These are phyloP conservation scores for Blastocystis sp. DNA, from an alignment of 352 stramenopile species.

Conservation along the genomic window DNA sequence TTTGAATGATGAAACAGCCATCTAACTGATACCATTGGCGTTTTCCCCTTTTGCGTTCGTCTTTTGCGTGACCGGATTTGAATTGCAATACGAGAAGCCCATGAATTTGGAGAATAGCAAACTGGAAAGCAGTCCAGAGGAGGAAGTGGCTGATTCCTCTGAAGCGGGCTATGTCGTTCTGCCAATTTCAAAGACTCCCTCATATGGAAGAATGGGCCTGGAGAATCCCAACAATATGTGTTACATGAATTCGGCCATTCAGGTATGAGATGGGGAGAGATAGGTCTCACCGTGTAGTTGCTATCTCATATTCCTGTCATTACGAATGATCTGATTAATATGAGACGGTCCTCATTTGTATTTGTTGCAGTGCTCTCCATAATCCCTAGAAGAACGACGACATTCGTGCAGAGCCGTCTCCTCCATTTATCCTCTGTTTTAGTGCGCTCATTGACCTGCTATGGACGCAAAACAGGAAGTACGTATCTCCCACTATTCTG, in stretches of 20 bases:
- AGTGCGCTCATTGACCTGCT: not conserved
- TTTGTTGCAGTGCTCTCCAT: not conserved
- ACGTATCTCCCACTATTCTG: not conserved
- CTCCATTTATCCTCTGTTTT: not conserved
- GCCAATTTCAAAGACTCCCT: not conserved
- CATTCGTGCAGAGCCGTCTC: not conserved
- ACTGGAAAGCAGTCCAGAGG: too few relatives aligned
- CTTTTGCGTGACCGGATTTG: too few relatives aligned
- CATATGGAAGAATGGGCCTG: conserved; percentile 6
- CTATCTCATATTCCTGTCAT: conserved; percentile 20
- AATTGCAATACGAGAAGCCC: too few relatives aligned
- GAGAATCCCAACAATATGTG: conserved; percentile 11
- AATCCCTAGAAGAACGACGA: not conserved
- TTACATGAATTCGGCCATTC: conserved; percentile 38
- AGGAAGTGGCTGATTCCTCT: too few relatives aligned
- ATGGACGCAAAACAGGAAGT: not conserved
- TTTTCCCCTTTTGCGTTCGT: too few relatives aligned
- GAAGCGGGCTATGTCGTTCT: too few relatives aligned
- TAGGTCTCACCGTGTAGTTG: not conserved
- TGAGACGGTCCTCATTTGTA: not conserved
- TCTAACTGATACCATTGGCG: too few relatives aligned
- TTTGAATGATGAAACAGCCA: too few relatives aligned
- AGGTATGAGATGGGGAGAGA: not conserved
- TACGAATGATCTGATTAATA: not conserved
- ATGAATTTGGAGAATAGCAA: too few relatives aligned